Percentiles rank a stretch among this genome's conserved stretches.
These are phyloP conservation scores for Pichia membranifaciens DNA, from an alignment of 805 yeast species.

Conservation along the genomic window DNA sequence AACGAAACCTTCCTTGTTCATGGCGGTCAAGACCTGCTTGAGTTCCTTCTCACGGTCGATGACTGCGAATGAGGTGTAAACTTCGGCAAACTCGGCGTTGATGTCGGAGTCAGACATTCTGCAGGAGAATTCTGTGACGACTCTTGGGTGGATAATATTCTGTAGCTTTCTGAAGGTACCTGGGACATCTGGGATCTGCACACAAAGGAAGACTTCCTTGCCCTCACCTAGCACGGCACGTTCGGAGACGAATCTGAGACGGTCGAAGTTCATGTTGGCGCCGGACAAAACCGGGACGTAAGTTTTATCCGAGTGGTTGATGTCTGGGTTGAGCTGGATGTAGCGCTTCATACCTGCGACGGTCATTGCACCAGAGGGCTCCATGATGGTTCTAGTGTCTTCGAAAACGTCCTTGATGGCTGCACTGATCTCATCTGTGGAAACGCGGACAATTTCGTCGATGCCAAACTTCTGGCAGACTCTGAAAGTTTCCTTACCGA, in stretches of 20 bases:
- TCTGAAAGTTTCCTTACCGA: conserved; percentile 90
- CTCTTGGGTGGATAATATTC: conserved; percentile 73
- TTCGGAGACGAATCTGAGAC: conserved; percentile 92
- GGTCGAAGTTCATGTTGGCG: conserved; percentile 97
- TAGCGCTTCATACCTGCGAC: conserved; percentile 93
- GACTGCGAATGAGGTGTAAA: conserved; percentile 85
- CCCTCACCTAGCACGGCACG: conserved; percentile 99
- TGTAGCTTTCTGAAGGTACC: conserved; percentile 84
- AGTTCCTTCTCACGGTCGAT: conserved; percentile 71
- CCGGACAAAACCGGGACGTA: conserved; percentile 88
- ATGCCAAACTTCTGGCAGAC: conserved; percentile 62
- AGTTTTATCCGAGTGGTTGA: conserved; percentile 61
- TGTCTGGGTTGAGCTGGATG: conserved; percentile 59
- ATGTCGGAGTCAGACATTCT: conserved; percentile 50
- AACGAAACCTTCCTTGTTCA: conserved; percentile 59
- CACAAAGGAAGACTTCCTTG: conserved; percentile 85
- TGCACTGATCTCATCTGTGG: conserved; percentile 78
- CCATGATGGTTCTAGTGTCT: conserved; percentile 89
- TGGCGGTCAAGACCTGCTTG: conserved; percentile 49
- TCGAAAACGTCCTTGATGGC: conserved; percentile 95
- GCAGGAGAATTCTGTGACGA: conserved; percentile 91
- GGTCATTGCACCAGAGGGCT: conserved; percentile 95
- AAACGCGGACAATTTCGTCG: conserved; percentile 71
- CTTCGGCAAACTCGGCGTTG: conserved; percentile 51
- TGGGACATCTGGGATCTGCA: conserved; percentile 87